phyloP scores from a whole-genome alignment of 2,329 filamentous ascomycete species.

The Alternaria gaisen region DNA sequence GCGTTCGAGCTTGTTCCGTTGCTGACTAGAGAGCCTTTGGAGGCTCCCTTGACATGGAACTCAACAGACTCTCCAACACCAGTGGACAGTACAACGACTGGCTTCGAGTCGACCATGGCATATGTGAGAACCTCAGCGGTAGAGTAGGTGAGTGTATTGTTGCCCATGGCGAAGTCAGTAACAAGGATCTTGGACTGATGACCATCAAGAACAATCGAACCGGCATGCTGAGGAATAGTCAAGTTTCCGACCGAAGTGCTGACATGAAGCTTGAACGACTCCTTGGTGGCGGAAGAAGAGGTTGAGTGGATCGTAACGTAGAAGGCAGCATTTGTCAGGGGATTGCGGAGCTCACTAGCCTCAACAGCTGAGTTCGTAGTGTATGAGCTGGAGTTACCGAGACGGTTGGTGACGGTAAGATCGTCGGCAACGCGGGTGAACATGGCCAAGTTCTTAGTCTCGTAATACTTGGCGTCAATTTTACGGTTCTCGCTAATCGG shows the following conservation, averaged over 20 bases:
- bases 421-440: constrained; percentile 68
- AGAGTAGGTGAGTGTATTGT: constrained; percentile 62
- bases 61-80: constrained; percentile 53
- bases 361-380: constrained; percentile 62
- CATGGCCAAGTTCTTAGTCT: constrained; percentile 68
- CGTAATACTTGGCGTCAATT: constrained; percentile 68
- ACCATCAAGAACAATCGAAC: constrained; percentile 64
- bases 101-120: constrained; percentile 47
- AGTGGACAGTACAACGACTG: constrained; percentile 53
- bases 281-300: constrained; percentile 61
- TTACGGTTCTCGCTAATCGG: constrained; percentile 67
- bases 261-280: constrained; percentile 64
- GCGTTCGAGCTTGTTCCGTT: constrained; percentile 55
- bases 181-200: constrained; percentile 70
- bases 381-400: constrained; percentile 60
- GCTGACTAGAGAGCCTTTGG: constrained; percentile 50
- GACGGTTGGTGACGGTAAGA: constrained; percentile 63
- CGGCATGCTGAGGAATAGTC: constrained; percentile 62
- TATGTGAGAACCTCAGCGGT: constrained; percentile 63
- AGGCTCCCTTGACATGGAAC: constrained; percentile 50
- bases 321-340: constrained; percentile 65
- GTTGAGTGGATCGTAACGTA: constrained; percentile 66
- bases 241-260: constrained; percentile 65
- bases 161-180: constrained; percentile 66
- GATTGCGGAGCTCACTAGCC: constrained; percentile 66